These are phyloP conservation scores for Pisolithus tinctorius DNA, from an alignment of 768 basidiomycete species.

Conservation along the genomic window DNA sequence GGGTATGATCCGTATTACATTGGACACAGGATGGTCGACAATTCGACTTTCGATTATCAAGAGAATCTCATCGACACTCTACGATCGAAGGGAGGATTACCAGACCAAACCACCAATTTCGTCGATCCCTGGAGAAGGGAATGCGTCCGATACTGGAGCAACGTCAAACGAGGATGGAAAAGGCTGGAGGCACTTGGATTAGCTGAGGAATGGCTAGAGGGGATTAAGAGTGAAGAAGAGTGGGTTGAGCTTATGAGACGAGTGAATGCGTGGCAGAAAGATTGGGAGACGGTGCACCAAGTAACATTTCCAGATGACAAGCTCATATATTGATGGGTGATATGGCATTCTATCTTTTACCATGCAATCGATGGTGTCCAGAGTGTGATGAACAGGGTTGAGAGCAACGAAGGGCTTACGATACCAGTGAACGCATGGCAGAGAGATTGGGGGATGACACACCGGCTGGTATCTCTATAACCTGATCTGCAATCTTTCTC, in stretches of 20 bases:
- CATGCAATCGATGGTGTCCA: too few species aligned
- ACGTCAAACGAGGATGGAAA: constrained; percentile 29
- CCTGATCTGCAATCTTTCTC: neutral
- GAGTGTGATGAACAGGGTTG: too few species aligned
- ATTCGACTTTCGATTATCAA: constrained; percentile 34
- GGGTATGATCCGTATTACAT: constrained; percentile 44
- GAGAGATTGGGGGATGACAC: too few species aligned
- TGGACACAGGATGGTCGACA: constrained; percentile 40
- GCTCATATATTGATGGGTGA: too few species aligned
- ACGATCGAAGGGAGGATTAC: constrained; percentile 27
- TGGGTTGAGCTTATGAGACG: constrained; percentile 42
- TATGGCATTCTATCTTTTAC: too few species aligned
- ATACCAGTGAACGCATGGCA: too few species aligned
- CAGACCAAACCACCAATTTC: constrained; percentile 36
- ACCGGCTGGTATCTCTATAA: too few species aligned
- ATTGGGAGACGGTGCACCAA: constrained; percentile 33
- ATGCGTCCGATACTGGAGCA: constrained; percentile 21
- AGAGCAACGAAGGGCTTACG: too few species aligned
- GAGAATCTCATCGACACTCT: constrained; percentile 22
- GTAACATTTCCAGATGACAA: neutral
- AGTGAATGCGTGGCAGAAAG: constrained; percentile 39
- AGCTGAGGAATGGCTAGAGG: constrained; percentile 36
- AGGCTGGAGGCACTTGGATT: constrained; percentile 35
- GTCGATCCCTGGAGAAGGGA: constrained; percentile 46
- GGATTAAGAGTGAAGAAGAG: constrained; percentile 39